Base-by-base conservation (phyloP, 2,329 filamentous ascomycete genomes). In the Amesomyces nigricolor region DNA sequence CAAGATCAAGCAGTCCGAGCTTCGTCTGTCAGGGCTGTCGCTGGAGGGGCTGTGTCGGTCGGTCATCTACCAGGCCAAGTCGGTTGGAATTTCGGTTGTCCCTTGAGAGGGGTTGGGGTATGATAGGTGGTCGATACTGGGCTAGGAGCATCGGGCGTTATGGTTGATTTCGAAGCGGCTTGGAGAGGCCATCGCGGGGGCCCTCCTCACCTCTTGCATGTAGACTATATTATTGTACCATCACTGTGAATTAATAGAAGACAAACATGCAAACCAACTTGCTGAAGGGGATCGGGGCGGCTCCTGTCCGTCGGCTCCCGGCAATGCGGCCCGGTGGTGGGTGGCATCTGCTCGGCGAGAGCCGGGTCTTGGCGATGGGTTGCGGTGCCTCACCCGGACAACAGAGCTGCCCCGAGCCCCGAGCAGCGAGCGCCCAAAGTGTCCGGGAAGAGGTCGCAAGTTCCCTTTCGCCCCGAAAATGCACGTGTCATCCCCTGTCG, bases 1-100 rank as follows among this genome's bases (percentile, higher is more conserved):
- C 62, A 91, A 89, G 78, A 95, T 99, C 68, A 99, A 99, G 80
- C 87, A 89, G 63, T 76, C 80, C 51, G 89, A 94, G 72, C 74
- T 85, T 59, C 79, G 89, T 56, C 72, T 92, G 59, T 89, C 87
- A 2, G 88, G 87, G 2, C 69, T 89, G 64, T 79, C 81, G 47
- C 71, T 91, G 51, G 78, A 90, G 69, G 85, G 86, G 1, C 67
- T 92, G 29, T 90, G 87, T 73, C 85, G 80, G 72, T 82, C 84
- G 53, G 77, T 92, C 58, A 89, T 92, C 63, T 85, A 77, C 62
- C 86, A 89, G 71, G 85, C 86, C 56, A 89, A 84, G 73, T 87
- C 86, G 17, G 84, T 91, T 65, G 89, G 89, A 14, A 80, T 94
- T 54, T 76, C 80, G 47, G 82, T 94, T 40, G 79, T 88, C 56